These are phyloP conservation scores for Metarhizium sp. DNA, from an alignment of 2,329 filamentous ascomycete species.

Conservation along the genomic window DNA sequence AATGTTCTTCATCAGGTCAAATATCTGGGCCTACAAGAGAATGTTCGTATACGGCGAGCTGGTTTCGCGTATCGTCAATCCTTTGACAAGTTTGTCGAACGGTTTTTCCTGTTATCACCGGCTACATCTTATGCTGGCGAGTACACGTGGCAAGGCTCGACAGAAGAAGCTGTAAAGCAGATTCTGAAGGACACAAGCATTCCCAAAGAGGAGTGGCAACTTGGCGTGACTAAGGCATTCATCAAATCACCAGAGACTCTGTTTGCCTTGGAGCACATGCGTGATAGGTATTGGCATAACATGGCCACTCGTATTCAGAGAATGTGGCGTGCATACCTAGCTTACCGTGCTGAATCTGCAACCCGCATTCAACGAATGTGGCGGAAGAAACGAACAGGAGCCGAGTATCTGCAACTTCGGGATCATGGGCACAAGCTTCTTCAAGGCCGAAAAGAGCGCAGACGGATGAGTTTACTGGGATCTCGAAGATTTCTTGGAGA, in stretches of 20 bases:
- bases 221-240: conserved; percentile 94
- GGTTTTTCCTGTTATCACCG: conserved; percentile 90
- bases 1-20: conserved; percentile 98
- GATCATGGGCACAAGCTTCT: conserved; percentile 81
- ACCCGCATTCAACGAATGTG: conserved; percentile 92
- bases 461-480: conserved; percentile 83
- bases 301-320: conserved; percentile 97
- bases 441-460: conserved; percentile 77
- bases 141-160: conserved; percentile 89
- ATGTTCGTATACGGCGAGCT: conserved; percentile 91
- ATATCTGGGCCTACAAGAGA: conserved; percentile 97
- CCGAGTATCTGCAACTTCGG: conserved; percentile 79
- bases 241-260: conserved; percentile 97
- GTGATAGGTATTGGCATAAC: conserved; percentile 97
- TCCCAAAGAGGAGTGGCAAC: conserved; percentile 88
- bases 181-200: conserved; percentile 97
- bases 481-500: conserved; percentile 90
- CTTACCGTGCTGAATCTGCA: conserved; percentile 85
- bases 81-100: conserved; percentile 96
- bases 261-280: conserved; percentile 95
- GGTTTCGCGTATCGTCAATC: conserved; percentile 96
- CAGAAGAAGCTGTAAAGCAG: conserved; percentile 78
- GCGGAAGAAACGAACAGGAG: conserved; percentile 84
- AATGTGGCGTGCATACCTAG: conserved; percentile 92
- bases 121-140: conserved; percentile 95